A percentile compares a stretch with the other conserved stretches of the same genome.
phyloP scores from a whole-genome alignment of 345 rosid species.

The Euphorbia lathyris region DNA sequence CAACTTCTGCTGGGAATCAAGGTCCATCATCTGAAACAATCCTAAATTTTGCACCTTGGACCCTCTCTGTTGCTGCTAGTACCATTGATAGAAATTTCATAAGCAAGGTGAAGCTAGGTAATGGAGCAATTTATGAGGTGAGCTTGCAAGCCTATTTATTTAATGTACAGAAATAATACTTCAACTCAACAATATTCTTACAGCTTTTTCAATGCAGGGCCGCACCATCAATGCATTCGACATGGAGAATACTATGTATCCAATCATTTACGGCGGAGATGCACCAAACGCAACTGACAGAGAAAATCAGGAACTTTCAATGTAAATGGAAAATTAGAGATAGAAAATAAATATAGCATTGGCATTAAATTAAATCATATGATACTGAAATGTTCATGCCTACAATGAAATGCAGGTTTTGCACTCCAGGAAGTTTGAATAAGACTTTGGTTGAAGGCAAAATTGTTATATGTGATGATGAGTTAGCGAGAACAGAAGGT shows the following conservation, averaged over 20 bases:
- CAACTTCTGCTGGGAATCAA: constrained; percentile 2
- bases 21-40: background rate
- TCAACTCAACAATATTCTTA: too few relatives aligned
- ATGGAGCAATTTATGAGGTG: constrained; percentile 1
- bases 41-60: constrained; percentile 4
- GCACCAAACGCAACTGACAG: constrained; percentile 25
- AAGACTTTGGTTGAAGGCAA: constrained; percentile 5
- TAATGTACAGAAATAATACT: too few relatives aligned
- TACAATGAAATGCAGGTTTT: background rate
- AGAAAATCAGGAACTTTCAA: background rate
- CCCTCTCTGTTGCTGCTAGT: constrained; percentile 11
- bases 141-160: background rate
- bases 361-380: too few relatives aligned
- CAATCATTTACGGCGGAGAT: constrained; percentile 25
- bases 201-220: constrained; percentile 20
- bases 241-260: constrained; percentile 5
- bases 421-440: background rate
- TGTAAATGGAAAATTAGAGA: background rate
- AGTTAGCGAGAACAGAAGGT: background rate
- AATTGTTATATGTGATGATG: constrained; percentile 5
- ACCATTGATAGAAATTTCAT: constrained; percentile 7
- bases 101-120: background rate
- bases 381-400: too few relatives aligned
- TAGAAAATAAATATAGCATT: too few relatives aligned
- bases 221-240: constrained; percentile 15